Evolutionary conservation across 805 yeast genomes (phyloP), one percentile per base, ranked within the genome.

Genomic region (Candida bentonensis): DNA sequence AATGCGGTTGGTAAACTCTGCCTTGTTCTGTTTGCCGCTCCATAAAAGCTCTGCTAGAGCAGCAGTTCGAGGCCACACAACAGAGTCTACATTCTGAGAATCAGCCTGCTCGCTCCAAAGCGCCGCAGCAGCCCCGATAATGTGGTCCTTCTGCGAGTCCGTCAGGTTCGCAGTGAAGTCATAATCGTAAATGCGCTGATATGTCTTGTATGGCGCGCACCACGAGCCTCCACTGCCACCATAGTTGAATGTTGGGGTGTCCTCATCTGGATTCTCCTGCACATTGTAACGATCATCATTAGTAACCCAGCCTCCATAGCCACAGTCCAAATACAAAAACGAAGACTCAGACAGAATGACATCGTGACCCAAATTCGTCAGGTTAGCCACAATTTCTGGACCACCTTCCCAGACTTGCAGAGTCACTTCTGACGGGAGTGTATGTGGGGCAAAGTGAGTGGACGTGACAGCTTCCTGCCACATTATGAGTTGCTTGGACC

Each of bases 151-250:
- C 50, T 67, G 63, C 4, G 42, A 53, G 1, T 46, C 54, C 15
- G 66, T 64, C 33, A 67, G 55, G 41, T 54, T 55, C 11, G 52
- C 53, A 15, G 61, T 49, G 43, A 66, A 53, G 45, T 66, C 69
- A 44, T 51, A 65, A 45, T 55, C 52, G 49, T 66, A 67, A 39
- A 67, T 65, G 42, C 66, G 49, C 48, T 67, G 70, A 68, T 68
- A 67, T 1, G 66, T 63, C 51, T 66, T 67, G 55, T 67, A 67
- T 4, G 72, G 70, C 22, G 58, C 65, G 48, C 71, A 66, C 66
- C 67, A 65, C 2, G 65, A 59, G 4, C 69, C 68, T 21, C 65
- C 67, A 30, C 40, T 27, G 2, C 57, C 56, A 3, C 61, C 60
- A 17, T 52, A 47, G 50, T 64, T 64, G 53, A 59, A 61, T 17